Base-by-base conservation (phyloP, 2,329 filamentous ascomycete genomes). In the Trichoderma koningii region DNA sequence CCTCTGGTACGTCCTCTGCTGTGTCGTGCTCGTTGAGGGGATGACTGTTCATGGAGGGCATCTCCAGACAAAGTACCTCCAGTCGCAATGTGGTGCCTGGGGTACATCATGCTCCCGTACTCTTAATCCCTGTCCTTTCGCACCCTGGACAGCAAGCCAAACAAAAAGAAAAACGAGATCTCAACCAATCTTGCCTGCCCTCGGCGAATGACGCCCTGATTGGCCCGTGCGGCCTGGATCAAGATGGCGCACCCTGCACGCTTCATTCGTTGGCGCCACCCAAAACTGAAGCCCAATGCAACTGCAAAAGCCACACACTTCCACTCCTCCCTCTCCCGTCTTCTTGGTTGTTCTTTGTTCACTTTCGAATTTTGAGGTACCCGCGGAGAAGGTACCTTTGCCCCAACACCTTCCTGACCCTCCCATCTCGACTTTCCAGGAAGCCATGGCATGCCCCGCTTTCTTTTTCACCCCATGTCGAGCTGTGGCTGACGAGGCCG, bases 181-280 rank as follows among this genome's bases (percentile, higher is more conserved):
- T 56, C 61, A 34, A 34, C 30, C 10, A 28, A 17, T 10, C 34
- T 26, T 7, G 10, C 34, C 23, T 38, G 12, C 41, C 23, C 60
- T 50, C 26, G 44, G 42, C 44, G 28, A 34, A 19, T 44, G 21
- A 41, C 30, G 42, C 28, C 60, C 26, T 55, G 62, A 61, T 65
- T 61, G 63, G 63, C 55, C 44, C 63, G 45, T 57, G 44, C 55
- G 12, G 55, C 30, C 55, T 53, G 63, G 61, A 60, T 47, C 63
- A 7, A 53, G 63, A 51, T 65, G 63, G 63, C 63, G 63, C 63
- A 65, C 63, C 50, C 17, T 51, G 30, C 30, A 34, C 30, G 30
- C 19, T 19, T 52, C n/a, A 12, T 14, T 55, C 30, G 21, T 51
- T 63, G 45, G 57, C 34, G 47, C 47, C 47, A 50, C 57, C 26